A percentile compares a stretch with the other conserved stretches of the same genome.
Conservation (phyloP, 179 eudicot genomes). For the Pouteria campechiana region DNA sequence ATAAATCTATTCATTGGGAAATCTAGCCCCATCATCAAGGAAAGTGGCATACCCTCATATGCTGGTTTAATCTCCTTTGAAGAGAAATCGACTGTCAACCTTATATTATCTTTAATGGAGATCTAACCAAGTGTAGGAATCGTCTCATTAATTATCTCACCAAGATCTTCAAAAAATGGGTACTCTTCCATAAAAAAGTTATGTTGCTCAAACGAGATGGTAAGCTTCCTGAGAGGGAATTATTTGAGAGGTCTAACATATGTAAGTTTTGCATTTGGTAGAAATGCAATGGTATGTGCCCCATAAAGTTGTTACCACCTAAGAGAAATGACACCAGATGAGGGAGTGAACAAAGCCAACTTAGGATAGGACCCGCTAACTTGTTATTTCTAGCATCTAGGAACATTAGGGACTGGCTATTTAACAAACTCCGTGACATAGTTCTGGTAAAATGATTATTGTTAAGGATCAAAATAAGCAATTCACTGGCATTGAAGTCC, state of each 20-base stretch:
- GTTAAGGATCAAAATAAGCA: neutral
- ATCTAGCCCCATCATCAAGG: neutral
- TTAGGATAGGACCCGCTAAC: neutral
- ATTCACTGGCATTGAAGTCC: neutral
- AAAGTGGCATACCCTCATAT: neutral
- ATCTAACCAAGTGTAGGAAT: too few relatives aligned
- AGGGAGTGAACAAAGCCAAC: neutral
- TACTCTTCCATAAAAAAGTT: neutral
- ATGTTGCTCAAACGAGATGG: neutral
- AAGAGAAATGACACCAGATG: neutral
- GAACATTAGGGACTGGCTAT: neutral
- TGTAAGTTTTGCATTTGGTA: neutral
- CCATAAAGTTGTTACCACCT: neutral
- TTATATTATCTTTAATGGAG: too few relatives aligned
- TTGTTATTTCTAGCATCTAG: neutral
- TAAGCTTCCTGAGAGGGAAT: neutral
- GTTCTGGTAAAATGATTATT: neutral
- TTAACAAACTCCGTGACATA: neutral
- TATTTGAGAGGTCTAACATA: neutral
- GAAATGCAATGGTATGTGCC: neutral
- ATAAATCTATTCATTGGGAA: neutral
- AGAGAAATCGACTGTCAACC: neutral
- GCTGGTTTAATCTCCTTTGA: neutral
- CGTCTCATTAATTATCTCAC: too few relatives aligned
- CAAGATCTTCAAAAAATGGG: too few relatives aligned